phyloP scores from a whole-genome alignment of 2,329 filamentous ascomycete genomes.

The Colletotrichum filicis region DNA sequence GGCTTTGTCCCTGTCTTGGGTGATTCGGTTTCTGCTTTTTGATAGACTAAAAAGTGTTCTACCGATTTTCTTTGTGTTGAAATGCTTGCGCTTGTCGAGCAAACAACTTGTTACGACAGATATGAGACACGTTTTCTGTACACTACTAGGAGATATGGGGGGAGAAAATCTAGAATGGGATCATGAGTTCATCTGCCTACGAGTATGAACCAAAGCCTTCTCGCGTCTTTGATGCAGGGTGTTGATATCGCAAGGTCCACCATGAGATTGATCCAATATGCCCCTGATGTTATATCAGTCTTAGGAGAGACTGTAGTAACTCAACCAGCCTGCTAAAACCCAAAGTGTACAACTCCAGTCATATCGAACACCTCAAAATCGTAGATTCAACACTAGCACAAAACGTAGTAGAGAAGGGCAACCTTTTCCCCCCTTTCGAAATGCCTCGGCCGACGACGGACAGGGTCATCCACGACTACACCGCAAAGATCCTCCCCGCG shows the following conservation, averaged over 20 bases:
- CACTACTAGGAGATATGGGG: background rate
- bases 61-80: background rate
- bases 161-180: background rate
- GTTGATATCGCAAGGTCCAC: too few relatives aligned
- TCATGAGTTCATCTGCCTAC: conserved; percentile 14
- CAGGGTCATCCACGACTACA: conserved; percentile 23
- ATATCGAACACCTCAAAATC: background rate
- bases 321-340: background rate
- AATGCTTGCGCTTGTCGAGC: background rate
- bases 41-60: background rate
- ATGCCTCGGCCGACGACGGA: conserved; percentile 16
- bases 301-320: background rate
- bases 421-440: too few relatives aligned
- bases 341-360: background rate
- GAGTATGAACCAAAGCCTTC: background rate
- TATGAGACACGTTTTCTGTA: conserved; percentile 22
- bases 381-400: background rate
- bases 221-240: background rate
- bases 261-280: background rate
- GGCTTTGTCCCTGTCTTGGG: background rate
- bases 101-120: background rate
- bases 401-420: background rate
- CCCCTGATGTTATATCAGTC: background rate
- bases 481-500: conserved; percentile 13
- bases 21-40: background rate